These are phyloP conservation scores for Serendipita sp. DNA, from an alignment of 768 basidiomycete genomes.

Conservation along the genomic window DNA sequence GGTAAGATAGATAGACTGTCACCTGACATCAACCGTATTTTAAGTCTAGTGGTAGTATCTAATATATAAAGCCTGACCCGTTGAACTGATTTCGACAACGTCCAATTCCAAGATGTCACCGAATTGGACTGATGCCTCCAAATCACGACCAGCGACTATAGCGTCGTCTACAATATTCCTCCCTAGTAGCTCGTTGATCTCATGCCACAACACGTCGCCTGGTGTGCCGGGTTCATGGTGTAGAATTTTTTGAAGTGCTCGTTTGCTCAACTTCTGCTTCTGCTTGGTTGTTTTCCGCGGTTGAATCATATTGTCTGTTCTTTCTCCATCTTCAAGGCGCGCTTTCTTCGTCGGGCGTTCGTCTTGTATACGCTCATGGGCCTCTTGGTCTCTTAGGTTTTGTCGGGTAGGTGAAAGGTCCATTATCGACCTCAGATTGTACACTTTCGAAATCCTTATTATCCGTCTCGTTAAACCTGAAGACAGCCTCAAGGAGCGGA, in stretches of 20 bases:
- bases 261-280: slow-evolving; percentile 17
- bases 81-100: slow-evolving; percentile 47
- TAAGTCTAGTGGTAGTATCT: neutral
- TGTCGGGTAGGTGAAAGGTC: too few species aligned
- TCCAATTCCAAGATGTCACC: slow-evolving; percentile 50
- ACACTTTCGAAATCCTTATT: too few species aligned
- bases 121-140: slow-evolving; percentile 41
- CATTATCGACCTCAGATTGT: too few species aligned
- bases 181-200: slow-evolving; percentile 55
- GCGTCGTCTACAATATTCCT: slow-evolving; percentile 35
- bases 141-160: slow-evolving; percentile 33
- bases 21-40: slow-evolving; percentile 28
- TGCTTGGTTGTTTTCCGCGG: slow-evolving; percentile 18
- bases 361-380: neutral
- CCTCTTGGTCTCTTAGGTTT: too few species aligned
- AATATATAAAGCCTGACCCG: slow-evolving; percentile 26
- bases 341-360: neutral
- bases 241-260: slow-evolving; percentile 14
- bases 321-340: neutral
- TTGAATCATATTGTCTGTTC: neutral
- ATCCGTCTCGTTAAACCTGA: too few species aligned
- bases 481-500: too few species aligned
- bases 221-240: slow-evolving; percentile 49
- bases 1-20: slow-evolving; percentile 47
- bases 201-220: slow-evolving; percentile 61